phyloP scores from a whole-genome alignment of 2,329 filamentous ascomycete genomes.

The Pseudocercospora vitis region DNA sequence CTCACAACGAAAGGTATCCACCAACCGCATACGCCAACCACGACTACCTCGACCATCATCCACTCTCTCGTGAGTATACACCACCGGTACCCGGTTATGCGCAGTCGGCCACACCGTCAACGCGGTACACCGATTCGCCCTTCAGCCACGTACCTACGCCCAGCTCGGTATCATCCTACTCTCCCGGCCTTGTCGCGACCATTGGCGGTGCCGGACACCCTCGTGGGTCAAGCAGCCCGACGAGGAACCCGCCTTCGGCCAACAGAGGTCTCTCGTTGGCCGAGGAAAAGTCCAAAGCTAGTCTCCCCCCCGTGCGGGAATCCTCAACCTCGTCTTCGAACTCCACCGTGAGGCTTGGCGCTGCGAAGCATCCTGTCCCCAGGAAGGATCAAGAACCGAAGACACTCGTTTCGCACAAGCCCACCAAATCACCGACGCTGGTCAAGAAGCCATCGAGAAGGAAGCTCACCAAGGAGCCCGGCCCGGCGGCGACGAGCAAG shows the following conservation, averaged over 20 bases:
- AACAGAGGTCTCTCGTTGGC: conserved; percentile 55
- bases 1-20: conserved; percentile 1
- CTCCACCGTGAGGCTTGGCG: conserved; percentile 42
- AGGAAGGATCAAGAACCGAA: background rate
- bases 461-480: conserved; percentile 17
- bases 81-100: conserved; percentile 46
- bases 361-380: background rate
- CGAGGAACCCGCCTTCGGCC: conserved; percentile 60
- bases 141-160: conserved; percentile 78
- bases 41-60: conserved; percentile 10
- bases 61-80: conserved; percentile 23
- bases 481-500: conserved; percentile 7
- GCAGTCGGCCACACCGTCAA: conserved; percentile 71
- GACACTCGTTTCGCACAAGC: background rate
- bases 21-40: conserved; percentile 2
- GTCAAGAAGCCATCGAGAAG: conserved; percentile 14
- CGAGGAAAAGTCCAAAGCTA: conserved; percentile 52
- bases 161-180: conserved; percentile 74
- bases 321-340: conserved; percentile 69
- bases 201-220: conserved; percentile 46
- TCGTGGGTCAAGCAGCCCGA: conserved; percentile 55
- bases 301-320: conserved; percentile 66
- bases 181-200: conserved; percentile 59
- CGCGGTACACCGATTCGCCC: conserved; percentile 71
- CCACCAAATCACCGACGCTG: background rate